Percentiles rank a stretch among this genome's conserved stretches.
Conservation (phyloP, 805 yeast species). For the Yamadazyma sp. region DNA sequence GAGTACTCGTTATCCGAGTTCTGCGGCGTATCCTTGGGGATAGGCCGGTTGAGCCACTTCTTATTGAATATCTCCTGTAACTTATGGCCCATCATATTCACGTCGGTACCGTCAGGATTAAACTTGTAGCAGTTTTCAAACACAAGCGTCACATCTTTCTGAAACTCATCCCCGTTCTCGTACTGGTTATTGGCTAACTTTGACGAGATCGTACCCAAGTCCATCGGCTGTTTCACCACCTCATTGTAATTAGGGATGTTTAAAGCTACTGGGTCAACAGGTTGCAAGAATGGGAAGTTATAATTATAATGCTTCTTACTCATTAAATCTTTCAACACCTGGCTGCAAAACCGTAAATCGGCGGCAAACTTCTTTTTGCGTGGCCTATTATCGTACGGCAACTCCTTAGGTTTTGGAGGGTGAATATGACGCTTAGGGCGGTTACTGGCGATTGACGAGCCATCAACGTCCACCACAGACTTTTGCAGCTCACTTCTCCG, state of each 20-base stretch:
- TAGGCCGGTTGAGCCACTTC: slow-evolving; percentile 74
- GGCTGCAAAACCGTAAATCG: slow-evolving; percentile 83
- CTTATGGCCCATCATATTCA: slow-evolving; percentile 91
- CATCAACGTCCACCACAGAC: not conserved
- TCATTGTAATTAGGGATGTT: slow-evolving; percentile 90
- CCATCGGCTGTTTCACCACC: slow-evolving; percentile 91
- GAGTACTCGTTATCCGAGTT: slow-evolving; percentile 39
- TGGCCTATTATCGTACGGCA: slow-evolving; percentile 88
- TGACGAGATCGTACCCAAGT: slow-evolving; percentile 77
- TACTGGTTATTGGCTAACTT: slow-evolving; percentile 85
- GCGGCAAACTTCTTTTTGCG: slow-evolving; percentile 88
- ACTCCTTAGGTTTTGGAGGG: slow-evolving; percentile 93
- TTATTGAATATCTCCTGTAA: slow-evolving; percentile 83
- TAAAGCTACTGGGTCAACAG: slow-evolving; percentile 93
- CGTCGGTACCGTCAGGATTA: slow-evolving; percentile 97
- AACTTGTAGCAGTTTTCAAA: slow-evolving; percentile 87
- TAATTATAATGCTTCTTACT: slow-evolving; percentile 82
- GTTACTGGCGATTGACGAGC: slow-evolving; percentile 60
- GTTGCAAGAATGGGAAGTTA: slow-evolving; percentile 87
- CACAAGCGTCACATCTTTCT: slow-evolving; percentile 75
- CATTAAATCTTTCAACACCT: slow-evolving; percentile 74
- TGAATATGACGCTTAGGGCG: slow-evolving; percentile 95
- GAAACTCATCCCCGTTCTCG: slow-evolving; percentile 86
- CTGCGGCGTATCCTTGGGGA: slow-evolving; percentile 65
- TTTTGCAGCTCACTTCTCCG: slow-evolving; percentile 17